A percentile compares a stretch with the other conserved stretches of the same genome.
phyloP scores from a whole-genome alignment of 2,329 filamentous ascomycete species.

The Pyrenochaeta sp. region DNA sequence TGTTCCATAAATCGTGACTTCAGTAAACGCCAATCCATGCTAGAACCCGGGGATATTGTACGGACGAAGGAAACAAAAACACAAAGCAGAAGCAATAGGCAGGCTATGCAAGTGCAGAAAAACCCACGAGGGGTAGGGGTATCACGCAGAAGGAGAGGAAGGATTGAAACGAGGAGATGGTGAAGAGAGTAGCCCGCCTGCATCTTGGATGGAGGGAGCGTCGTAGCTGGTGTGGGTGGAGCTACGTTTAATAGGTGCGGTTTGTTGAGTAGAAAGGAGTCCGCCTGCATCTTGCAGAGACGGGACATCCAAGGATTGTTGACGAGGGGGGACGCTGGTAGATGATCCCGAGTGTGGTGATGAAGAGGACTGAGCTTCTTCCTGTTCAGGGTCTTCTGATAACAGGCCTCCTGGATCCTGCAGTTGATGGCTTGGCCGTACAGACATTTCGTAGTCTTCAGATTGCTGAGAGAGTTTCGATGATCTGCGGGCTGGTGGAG shows the following conservation, averaged over 20 bases:
- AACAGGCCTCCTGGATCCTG: slow-evolving; percentile 36
- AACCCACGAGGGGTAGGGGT: slow-evolving; percentile 37
- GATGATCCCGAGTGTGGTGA: slow-evolving; percentile 25
- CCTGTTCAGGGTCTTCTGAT: slow-evolving; percentile 32
- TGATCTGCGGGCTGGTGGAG: slow-evolving; percentile 35
- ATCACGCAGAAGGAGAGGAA: slow-evolving; percentile 36
- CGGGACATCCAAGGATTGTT: slow-evolving; percentile 23
- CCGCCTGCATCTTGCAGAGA: slow-evolving; percentile 41
- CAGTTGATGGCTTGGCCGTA: slow-evolving; percentile 28
- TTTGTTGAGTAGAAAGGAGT: slow-evolving; percentile 25
- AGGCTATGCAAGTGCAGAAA: slow-evolving; percentile 29
- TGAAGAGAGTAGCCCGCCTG: slow-evolving; percentile 40
- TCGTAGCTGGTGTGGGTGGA: slow-evolving; percentile 31
- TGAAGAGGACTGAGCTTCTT: slow-evolving; percentile 14
- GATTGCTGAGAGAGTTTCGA: slow-evolving; percentile 45
- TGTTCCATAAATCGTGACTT: slow-evolving; percentile 23
- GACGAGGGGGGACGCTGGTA: slow-evolving; percentile 12
- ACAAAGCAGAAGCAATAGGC: slow-evolving; percentile 16
- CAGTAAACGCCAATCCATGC: slow-evolving; percentile 23
- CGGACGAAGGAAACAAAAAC: slow-evolving; percentile 12
- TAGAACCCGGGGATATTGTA: slow-evolving; percentile 24
- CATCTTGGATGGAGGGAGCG: slow-evolving; percentile 39
- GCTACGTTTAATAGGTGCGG: slow-evolving; percentile 25
- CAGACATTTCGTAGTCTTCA: slow-evolving; percentile 39
- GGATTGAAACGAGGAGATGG: slow-evolving; percentile 17